Base-by-base conservation (phyloP, 2,329 filamentous ascomycete species). In the Penicillium sp. region DNA sequence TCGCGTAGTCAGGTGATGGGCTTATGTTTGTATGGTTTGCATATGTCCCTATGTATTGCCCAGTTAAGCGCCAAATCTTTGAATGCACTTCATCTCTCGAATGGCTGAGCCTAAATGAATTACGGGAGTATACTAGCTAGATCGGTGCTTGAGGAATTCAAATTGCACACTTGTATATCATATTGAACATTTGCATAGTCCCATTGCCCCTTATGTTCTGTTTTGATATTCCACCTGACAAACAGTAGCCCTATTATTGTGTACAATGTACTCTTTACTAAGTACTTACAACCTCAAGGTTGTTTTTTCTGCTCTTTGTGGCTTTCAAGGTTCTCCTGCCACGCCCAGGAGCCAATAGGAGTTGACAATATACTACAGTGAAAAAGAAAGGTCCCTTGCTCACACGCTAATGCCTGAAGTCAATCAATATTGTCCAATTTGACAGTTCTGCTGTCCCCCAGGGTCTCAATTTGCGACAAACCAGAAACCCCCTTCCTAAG, bases 351-450 rank as follows among this genome's bases (percentile, higher is more conserved):
- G 6, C 40, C 40, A 52, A 52, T 52, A 8, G 5, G 37, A 41
- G 31, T 17, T 13, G n/a, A 17, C 29, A 13, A 33, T 19, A 19
- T 35, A 31, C 6, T 6, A 12, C 2, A 35, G 29, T 19, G 29
- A n/a, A 49, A 42, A 37, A 53, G 29, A 37, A 13, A 41, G 33
- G 29, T 42, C 54, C 54, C 54, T 57, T 57, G 27, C 54, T 54
- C 43, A 35, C 29, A 47, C 19, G 54, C 54, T 57, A 57, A 47
- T 47, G 54, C 29, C 49, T 21, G 21, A 19, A 33, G 31, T 43
- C 54, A 56, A 56, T 51, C 47, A 56, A 56, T 56, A 51, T 29
- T 61, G 41, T 52, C 58, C 50, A 58, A 63, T 60, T 57, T 64
- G 62, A 60, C 60, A 59, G 50, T 50, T 65, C 57, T 55, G 54